Evolutionary conservation across 176 grass and related monocot species (phyloP).

Genomic region (Musa itinerans): DNA sequence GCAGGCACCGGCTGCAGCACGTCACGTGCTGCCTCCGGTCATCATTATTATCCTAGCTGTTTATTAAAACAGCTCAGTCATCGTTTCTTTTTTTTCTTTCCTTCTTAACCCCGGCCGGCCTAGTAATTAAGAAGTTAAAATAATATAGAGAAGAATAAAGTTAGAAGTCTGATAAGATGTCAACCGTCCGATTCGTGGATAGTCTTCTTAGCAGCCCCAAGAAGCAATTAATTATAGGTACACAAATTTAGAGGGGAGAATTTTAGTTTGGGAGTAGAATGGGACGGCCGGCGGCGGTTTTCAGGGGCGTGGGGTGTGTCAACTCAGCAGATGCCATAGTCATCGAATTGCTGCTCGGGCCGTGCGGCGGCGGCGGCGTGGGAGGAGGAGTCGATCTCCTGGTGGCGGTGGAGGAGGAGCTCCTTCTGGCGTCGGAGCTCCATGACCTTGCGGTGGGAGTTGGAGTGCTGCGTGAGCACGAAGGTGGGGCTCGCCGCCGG

Average conservation of each 20-base stretch:
- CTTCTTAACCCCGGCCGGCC: not conserved
- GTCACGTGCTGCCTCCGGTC: not conserved
- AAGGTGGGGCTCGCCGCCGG: conserved; percentile 92
- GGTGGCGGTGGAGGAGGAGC: conserved; percentile 33
- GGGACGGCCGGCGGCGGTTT: not conserved
- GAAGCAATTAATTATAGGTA: not conserved
- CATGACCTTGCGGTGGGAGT: conserved; percentile 99
- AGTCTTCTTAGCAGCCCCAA: not conserved
- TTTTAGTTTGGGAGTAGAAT: not conserved
- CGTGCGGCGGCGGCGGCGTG: conserved; percentile 16
- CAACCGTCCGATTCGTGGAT: not conserved
- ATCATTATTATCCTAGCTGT: not conserved
- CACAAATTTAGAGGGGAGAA: not conserved
- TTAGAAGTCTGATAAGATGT: not conserved
- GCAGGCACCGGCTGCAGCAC: not conserved
- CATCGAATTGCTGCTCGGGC: conserved; percentile 64
- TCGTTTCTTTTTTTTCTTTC: not conserved
- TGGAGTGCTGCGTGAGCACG: conserved; percentile 94
- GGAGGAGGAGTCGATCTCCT: not conserved
- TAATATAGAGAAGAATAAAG: no score
- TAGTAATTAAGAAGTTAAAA: no score
- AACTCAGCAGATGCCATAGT: conserved; percentile 51
- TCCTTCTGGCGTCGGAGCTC: conserved; percentile 98
- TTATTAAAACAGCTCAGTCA: no score
- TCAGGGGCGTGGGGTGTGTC: not conserved